Evolutionary conservation across 2,329 filamentous ascomycete genomes (phyloP), one percentile per base, ranked within the genome.

Genomic region (Verticillium dahliae): DNA sequence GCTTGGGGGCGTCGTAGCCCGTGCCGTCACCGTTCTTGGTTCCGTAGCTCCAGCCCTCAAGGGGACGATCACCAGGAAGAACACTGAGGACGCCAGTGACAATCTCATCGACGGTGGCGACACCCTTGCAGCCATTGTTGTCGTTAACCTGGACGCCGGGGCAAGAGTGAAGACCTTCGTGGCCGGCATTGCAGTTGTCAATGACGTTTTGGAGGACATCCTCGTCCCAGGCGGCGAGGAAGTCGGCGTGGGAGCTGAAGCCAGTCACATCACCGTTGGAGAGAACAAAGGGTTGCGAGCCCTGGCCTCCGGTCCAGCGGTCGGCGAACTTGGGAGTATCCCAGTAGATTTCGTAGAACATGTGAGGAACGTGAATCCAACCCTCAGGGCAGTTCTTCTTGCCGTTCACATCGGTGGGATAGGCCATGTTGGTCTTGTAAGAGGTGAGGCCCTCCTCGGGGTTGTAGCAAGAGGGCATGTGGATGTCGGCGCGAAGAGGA

Each of bases 401-500:
- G 63, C 78, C 76, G 66, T 78, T 74, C 60, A 75, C 71, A 3
- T 71, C 74, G 31, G 65, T 71, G n/a, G 88, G 89, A 69, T 84
- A 91, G 27, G 76, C 80, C 80, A 88, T 88, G 78, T 91, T 90
- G 67, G 80, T 81, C 69, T 81, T 78, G 77, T 85, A 86, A 75
- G 87, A 80, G 37, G 79, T 75, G 50, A 87, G 77, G 61, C 83
- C 85, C 56, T 81, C 78, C 52, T 81, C 72, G 35, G 88, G 88
- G 73, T 91, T 83, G 81, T 90, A 91, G 80, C 89, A 91, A 6
- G 86, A 87, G 6, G 89, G 89, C 76, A 91, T 90, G 78, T 89
- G 88, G 50, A 90, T 76, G 66, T 91, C 87, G 61, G 83, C 81
- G 45, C 88, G 85, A 55, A 86, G 80, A 62, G 86, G 85, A 59